These are phyloP conservation scores for Zoysia japonica DNA, from an alignment of 176 grass and related monocot species.

Conservation along the genomic window DNA sequence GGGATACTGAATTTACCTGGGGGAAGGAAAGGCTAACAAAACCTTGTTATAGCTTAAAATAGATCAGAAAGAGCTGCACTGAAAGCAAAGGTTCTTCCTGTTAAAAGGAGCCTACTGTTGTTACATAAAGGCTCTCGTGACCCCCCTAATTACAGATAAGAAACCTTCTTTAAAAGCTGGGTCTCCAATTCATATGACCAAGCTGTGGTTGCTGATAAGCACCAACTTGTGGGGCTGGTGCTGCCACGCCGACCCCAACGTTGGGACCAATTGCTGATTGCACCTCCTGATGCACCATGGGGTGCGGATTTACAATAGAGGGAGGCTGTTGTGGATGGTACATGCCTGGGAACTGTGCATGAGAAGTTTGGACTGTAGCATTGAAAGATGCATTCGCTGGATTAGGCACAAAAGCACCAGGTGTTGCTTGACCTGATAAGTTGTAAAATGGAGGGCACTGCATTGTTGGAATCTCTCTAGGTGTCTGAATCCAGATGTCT, in stretches of 20 bases:
- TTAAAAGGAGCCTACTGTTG: slow-evolving; percentile 65
- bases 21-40: slow-evolving; percentile 53
- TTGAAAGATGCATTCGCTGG: slow-evolving; percentile 71
- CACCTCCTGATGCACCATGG: slow-evolving; percentile 72
- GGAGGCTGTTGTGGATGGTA: slow-evolving; percentile 70
- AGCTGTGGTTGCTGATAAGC: slow-evolving; percentile 70
- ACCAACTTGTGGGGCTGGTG: slow-evolving; percentile 71
- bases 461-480: slow-evolving; percentile 57
- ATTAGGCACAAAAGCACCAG: slow-evolving; percentile 68
- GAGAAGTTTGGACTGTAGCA: slow-evolving; percentile 64
- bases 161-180: slow-evolving; percentile 61
- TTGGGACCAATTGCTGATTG: slow-evolving; percentile 57
- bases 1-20: slow-evolving; percentile 40
- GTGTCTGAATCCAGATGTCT: slow-evolving; percentile 79
- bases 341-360: slow-evolving; percentile 63
- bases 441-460: slow-evolving; percentile 69
- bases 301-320: slow-evolving; percentile 67
- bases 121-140: slow-evolving; percentile 72
- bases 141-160: slow-evolving; percentile 77
- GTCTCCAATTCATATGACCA: slow-evolving; percentile 75
- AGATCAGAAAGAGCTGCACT: slow-evolving; percentile 70
- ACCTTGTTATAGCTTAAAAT: slow-evolving; percentile 62
- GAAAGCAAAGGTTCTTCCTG: slow-evolving; percentile 58
- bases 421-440: slow-evolving; percentile 63
- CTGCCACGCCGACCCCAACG: slow-evolving; percentile 64